Evolutionary conservation across 2,329 filamentous ascomycete genomes (phyloP).

Genomic region (Penicillium sp.): DNA sequence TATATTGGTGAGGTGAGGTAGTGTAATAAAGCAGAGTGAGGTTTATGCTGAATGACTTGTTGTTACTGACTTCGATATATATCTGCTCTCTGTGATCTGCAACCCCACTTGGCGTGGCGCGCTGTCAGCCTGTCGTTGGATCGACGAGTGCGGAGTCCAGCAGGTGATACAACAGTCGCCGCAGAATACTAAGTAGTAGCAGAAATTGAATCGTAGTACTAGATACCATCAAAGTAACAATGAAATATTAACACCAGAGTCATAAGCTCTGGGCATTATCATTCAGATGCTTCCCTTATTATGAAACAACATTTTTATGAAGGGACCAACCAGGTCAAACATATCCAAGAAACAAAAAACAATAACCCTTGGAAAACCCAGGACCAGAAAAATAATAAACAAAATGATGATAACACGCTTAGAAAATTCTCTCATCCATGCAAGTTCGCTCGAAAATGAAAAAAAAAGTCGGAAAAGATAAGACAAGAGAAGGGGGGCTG

Average conservation of each 20-base stretch:
- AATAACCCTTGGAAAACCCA: slow-evolving; percentile 2
- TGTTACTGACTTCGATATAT: not conserved
- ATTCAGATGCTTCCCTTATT: slow-evolving; percentile 7
- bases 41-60: not conserved
- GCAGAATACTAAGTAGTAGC: no score
- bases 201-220: no score
- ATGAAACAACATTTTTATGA: slow-evolving; percentile 10
- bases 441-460: slow-evolving; percentile 23
- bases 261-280: slow-evolving; percentile 16
- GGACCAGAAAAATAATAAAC: not conserved
- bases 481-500: no score
- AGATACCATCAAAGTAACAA: not conserved
- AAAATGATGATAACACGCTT: slow-evolving; percentile 18
- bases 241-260: slow-evolving; percentile 16
- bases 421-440: slow-evolving; percentile 27
- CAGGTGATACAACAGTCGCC: no score
- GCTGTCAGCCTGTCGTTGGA: slow-evolving; percentile 19
- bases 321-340: slow-evolving; percentile 12
- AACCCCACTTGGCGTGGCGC: slow-evolving; percentile 24
- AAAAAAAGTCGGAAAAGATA: slow-evolving; percentile 3
- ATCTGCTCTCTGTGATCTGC: slow-evolving; percentile 13
- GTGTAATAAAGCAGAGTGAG: not conserved
- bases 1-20: not conserved
- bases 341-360: slow-evolving; percentile 10
- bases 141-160: not conserved